Evolutionary conservation across 2,329 filamentous ascomycete species (phyloP).

Genomic region (Fusarium newnesense): DNA sequence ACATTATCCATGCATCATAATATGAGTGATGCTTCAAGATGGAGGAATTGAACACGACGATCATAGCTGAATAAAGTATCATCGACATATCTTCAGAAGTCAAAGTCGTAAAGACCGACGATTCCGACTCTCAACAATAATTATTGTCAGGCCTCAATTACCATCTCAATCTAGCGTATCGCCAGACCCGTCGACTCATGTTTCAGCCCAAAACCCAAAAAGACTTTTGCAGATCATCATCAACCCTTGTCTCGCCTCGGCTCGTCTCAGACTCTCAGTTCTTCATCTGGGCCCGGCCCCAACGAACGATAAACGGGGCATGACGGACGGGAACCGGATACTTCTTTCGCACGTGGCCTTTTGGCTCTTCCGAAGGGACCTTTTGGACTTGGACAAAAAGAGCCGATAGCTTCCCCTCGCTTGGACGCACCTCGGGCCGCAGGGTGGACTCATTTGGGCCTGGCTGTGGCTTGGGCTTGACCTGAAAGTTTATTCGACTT

Average conservation of each 20-base stretch:
- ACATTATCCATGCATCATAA: not conserved
- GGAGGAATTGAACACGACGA: not conserved
- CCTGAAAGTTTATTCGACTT: slow-evolving; percentile 14
- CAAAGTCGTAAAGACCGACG: not conserved
- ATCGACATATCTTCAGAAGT: not conserved
- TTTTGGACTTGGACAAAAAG: not conserved
- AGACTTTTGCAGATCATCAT: slow-evolving; percentile 18
- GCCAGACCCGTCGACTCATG: slow-evolving; percentile 29
- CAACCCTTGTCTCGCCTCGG: not conserved
- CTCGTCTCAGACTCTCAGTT: too few species aligned
- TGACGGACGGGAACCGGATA: not conserved
- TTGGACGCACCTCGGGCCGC: slow-evolving; percentile 26
- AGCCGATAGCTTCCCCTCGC: slow-evolving; percentile 19
- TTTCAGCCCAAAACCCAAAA: slow-evolving; percentile 38
- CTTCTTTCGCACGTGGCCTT: slow-evolving; percentile 29
- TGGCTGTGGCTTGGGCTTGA: slow-evolving; percentile 26
- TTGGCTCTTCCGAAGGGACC: not conserved
- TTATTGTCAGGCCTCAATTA: slow-evolving; percentile 9
- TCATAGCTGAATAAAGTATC: not conserved
- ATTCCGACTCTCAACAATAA: not conserved
- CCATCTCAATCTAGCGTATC: not conserved
- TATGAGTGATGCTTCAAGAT: not conserved
- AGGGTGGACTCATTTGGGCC: slow-evolving; percentile 17
- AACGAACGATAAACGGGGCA: not conserved
- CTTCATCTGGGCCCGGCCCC: not conserved